phyloP scores from a whole-genome alignment of 2,329 filamentous ascomycete genomes.

The Penicillium occitanis region DNA sequence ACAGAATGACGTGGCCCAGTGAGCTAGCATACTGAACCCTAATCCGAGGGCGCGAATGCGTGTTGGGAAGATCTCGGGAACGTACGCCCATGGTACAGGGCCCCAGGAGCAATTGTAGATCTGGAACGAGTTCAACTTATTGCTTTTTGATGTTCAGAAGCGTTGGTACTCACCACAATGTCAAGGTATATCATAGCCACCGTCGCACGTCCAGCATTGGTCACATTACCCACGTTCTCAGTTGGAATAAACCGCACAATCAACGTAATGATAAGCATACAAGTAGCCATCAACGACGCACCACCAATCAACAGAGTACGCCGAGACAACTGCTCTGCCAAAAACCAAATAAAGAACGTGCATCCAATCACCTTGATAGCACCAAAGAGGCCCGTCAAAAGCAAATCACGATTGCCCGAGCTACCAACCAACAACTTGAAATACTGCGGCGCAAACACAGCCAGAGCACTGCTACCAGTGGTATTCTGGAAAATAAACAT shows the following conservation, averaged over 20 bases:
- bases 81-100: neutral
- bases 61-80: conserved; percentile 22
- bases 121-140: neutral
- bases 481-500: neutral
- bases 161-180: conserved; percentile 38
- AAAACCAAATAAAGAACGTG: conserved; percentile 38
- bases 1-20: conserved; percentile 36
- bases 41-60: conserved; percentile 33
- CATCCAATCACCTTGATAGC: conserved; percentile 52
- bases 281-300: neutral
- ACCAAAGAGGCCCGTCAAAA: conserved; percentile 52
- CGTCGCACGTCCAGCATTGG: conserved; percentile 50
- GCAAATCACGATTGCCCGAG: conserved; percentile 42
- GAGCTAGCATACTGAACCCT: conserved; percentile 32
- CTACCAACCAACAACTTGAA: conserved; percentile 50
- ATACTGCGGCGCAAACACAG: conserved; percentile 53
- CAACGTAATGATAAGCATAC: conserved; percentile 33
- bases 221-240: conserved; percentile 40
- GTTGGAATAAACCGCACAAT: conserved; percentile 45
- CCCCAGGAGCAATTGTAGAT: neutral
- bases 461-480: conserved; percentile 49
- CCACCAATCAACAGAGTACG: neutral
- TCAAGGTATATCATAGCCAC: conserved; percentile 55
- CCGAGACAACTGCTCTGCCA: neutral
- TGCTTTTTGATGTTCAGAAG: neutral